Evolutionary conservation across 2,329 filamentous ascomycete genomes (phyloP).

Genomic region (Neonectria punicea): DNA sequence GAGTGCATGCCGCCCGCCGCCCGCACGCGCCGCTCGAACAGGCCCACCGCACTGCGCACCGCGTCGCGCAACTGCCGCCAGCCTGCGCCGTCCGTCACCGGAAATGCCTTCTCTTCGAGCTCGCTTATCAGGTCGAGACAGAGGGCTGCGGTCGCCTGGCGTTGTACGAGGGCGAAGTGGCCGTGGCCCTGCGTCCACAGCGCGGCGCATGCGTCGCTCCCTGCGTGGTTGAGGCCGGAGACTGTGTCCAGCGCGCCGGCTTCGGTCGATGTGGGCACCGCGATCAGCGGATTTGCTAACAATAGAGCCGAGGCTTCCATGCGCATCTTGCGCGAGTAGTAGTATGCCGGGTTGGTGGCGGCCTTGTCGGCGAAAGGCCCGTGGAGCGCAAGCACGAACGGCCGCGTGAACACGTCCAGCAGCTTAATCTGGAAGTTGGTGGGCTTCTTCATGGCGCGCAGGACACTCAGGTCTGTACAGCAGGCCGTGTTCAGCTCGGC

Average conservation of each 20-base stretch:
- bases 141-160: conserved; percentile 16
- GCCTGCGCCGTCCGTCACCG: conserved; percentile 6
- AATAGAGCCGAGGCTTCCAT: conserved; percentile 41
- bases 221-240: background rate
- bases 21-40: conserved; percentile 22
- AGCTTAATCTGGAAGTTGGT: conserved; percentile 27
- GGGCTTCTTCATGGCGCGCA: conserved; percentile 5
- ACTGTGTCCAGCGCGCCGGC: background rate
- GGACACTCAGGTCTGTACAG: background rate
- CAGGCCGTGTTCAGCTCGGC: conserved; percentile 17
- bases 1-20: conserved; percentile 15
- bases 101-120: conserved; percentile 21
- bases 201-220: conserved; percentile 9
- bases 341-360: conserved; percentile 54
- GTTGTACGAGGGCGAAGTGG: conserved; percentile 18
- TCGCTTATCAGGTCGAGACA: conserved; percentile 24
- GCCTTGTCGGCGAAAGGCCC: conserved; percentile 51
- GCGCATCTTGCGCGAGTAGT: conserved; percentile 57
- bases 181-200: conserved; percentile 18
- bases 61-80: conserved; percentile 15
- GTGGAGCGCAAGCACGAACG: conserved; percentile 55
- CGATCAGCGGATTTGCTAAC: background rate
- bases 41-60: conserved; percentile 1
- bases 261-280: conserved; percentile 2
- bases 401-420: conserved; percentile 25